phyloP scores from a whole-genome alignment of 495 filamentous ascomycete genomes.

The Durotheca rogersii region DNA sequence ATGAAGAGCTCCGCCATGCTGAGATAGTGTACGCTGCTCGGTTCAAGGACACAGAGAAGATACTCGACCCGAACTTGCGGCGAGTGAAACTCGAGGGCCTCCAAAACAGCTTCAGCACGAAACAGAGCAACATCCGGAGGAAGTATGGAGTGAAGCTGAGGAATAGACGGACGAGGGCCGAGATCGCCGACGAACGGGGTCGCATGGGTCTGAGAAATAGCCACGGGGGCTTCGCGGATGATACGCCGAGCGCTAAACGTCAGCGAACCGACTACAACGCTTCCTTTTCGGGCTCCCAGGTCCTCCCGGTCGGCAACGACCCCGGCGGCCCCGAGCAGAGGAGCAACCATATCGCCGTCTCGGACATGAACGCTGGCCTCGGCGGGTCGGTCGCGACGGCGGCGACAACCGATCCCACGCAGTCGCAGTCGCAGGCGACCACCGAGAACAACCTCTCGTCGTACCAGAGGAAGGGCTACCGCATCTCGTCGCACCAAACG shows the following conservation, averaged over 20 bases:
- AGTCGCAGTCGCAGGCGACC: background rate
- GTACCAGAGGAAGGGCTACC: constrained; percentile 29
- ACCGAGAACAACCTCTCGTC: constrained; percentile 27
- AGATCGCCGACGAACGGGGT: constrained; percentile 43
- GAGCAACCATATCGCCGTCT: constrained; percentile 35
- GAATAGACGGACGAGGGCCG: constrained; percentile 44
- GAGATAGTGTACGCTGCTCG: constrained; percentile 41
- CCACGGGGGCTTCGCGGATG: constrained; percentile 12
- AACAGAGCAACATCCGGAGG: constrained; percentile 51
- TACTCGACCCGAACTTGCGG: constrained; percentile 37
- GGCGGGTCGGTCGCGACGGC: constrained; percentile 36
- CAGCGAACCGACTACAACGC: constrained; percentile 22
- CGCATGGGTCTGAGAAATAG: constrained; percentile 39
- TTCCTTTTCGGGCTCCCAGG: constrained; percentile 2
- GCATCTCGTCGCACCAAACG: constrained; percentile 27
- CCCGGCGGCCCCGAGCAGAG: constrained; percentile 29
- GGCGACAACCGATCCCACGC: constrained; percentile 36
- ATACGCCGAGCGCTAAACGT: constrained; percentile 26
- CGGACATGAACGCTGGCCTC: constrained; percentile 35
- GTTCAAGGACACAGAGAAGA: constrained; percentile 41
- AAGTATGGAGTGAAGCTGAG: constrained; percentile 52
- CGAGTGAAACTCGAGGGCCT: constrained; percentile 41
- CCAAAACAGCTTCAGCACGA: constrained; percentile 49
- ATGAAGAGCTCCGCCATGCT: constrained; percentile 41
- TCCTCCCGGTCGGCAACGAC: constrained; percentile 16